Percentiles rank a stretch among this genome's conserved stretches.
Conservation (phyloP, 352 stramenopile genomes). For the Phytopythium aichiense region DNA sequence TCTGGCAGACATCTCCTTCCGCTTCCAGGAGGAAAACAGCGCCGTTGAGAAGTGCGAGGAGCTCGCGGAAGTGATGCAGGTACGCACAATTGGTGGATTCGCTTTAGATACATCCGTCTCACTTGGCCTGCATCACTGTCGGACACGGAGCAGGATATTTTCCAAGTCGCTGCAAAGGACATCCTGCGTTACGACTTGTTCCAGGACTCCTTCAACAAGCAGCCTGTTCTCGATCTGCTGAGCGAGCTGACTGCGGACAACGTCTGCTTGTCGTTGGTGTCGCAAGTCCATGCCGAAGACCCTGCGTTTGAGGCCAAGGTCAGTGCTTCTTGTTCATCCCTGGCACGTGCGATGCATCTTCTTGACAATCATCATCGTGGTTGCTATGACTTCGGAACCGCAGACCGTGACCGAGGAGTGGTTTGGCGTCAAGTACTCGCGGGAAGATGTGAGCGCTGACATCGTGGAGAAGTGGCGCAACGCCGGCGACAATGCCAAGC, state of each 20-base stretch:
- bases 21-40: slow-evolving; percentile 69
- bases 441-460: slow-evolving; percentile 28
- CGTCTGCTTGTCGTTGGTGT: slow-evolving; percentile 52
- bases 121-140: slow-evolving; percentile 8
- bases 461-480: slow-evolving; percentile 38
- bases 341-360: background rate
- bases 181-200: slow-evolving; percentile 64
- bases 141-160: slow-evolving; percentile 37
- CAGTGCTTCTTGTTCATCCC: background rate
- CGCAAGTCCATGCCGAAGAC: slow-evolving; percentile 30
- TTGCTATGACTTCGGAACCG: background rate
- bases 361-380: background rate
- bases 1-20: slow-evolving; percentile 65
- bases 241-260: slow-evolving; percentile 41
- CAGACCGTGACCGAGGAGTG: slow-evolving; percentile 48
- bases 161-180: slow-evolving; percentile 43
- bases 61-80: slow-evolving; percentile 72
- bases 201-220: slow-evolving; percentile 41
- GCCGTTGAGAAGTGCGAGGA: slow-evolving; percentile 68
- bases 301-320: slow-evolving; percentile 37
- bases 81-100: slow-evolving; percentile 5
- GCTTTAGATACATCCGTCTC: background rate
- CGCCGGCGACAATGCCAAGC: slow-evolving; percentile 27
- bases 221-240: slow-evolving; percentile 38
- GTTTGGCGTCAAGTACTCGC: slow-evolving; percentile 60